Conservation (phyloP, 331 rosid genomes). For the Telfairia occidentalis region DNA sequence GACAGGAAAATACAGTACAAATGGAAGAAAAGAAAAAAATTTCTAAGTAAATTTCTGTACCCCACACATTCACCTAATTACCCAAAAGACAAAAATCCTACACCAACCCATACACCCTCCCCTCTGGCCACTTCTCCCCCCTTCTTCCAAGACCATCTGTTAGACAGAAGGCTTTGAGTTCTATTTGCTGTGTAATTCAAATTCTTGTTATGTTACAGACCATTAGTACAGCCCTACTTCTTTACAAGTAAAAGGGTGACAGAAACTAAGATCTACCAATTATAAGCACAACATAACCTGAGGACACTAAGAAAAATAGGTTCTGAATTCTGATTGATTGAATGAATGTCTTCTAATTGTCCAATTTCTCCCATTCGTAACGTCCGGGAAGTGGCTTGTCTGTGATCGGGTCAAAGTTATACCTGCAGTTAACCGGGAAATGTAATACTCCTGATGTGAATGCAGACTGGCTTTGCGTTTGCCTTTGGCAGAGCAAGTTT, state of each 20-base stretch:
- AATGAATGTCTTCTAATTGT: conserved; percentile 33
- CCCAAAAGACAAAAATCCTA: conserved; percentile 43
- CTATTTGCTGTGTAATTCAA: conserved; percentile 49
- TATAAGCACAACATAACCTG: conserved; percentile 22
- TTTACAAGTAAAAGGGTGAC: conserved; percentile 86
- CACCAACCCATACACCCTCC: conserved; percentile 24
- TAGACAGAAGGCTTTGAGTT: conserved; percentile 63
- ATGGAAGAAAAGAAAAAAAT: conserved; percentile 13
- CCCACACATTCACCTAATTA: conserved; percentile 40
- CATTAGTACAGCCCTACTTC: conserved; percentile 86
- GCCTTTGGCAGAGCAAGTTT: background rate
- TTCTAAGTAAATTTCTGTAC: conserved; percentile 61
- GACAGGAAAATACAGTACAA: conserved; percentile 50
- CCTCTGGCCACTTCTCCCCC: conserved; percentile 23
- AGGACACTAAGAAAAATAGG: conserved; percentile 28
- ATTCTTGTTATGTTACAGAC: conserved; percentile 83
- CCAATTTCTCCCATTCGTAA: conserved; percentile 67
- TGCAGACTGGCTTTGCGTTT: background rate
- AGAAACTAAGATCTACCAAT: conserved; percentile 57
- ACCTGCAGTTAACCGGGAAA: conserved; percentile 45
- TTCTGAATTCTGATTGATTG: conserved; percentile 24
- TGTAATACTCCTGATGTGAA: background rate
- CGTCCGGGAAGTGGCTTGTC: conserved; percentile 85
- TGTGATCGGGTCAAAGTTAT: conserved; percentile 80
- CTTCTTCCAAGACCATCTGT: conserved; percentile 50